Percentiles rank a stretch among this genome's conserved stretches.
Evolutionary conservation across 2,329 filamentous ascomycete genomes (phyloP).

Genomic region (Chrysosporium queenslandicum): DNA sequence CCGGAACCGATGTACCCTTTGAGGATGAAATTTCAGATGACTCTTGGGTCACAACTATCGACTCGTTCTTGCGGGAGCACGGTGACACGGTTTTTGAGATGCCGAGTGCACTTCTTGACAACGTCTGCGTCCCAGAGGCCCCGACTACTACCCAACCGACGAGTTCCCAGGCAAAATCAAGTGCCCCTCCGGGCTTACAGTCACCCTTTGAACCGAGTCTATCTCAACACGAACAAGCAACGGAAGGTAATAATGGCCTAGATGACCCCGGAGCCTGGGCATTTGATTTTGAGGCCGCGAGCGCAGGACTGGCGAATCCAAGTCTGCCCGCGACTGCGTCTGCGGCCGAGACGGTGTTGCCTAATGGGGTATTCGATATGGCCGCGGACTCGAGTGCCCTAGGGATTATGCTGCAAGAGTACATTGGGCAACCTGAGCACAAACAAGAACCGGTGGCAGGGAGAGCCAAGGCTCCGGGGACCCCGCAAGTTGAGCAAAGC

Average conservation of each 20-base stretch:
- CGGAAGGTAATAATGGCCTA: too few relatives aligned
- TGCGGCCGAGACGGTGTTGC: neutral
- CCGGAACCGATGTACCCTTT: neutral
- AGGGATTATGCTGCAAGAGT: neutral
- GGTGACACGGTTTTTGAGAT: neutral
- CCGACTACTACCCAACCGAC: neutral
- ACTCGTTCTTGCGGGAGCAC: neutral
- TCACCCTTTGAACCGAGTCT: neutral
- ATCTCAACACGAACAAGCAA: neutral
- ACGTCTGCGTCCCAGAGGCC: neutral
- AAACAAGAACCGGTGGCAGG: neutral
- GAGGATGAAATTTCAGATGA: neutral
- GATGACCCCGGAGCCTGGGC: neutral
- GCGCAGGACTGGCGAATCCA: neutral
- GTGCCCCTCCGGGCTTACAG: neutral
- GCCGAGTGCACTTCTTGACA: neutral
- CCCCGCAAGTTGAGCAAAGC: neutral
- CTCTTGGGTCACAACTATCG: neutral
- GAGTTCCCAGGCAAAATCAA: neutral
- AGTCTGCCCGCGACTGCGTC: neutral
- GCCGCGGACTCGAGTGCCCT: neutral
- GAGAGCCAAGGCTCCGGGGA: neutral
- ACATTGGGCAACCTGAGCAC: too few relatives aligned
- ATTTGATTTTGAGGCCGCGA: slow-evolving; percentile 5
- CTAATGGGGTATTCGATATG: too few relatives aligned